These are phyloP conservation scores for Mortierella antarctica DNA, from an alignment of 192 early-diverging fungal genomes.

Conservation along the genomic window DNA sequence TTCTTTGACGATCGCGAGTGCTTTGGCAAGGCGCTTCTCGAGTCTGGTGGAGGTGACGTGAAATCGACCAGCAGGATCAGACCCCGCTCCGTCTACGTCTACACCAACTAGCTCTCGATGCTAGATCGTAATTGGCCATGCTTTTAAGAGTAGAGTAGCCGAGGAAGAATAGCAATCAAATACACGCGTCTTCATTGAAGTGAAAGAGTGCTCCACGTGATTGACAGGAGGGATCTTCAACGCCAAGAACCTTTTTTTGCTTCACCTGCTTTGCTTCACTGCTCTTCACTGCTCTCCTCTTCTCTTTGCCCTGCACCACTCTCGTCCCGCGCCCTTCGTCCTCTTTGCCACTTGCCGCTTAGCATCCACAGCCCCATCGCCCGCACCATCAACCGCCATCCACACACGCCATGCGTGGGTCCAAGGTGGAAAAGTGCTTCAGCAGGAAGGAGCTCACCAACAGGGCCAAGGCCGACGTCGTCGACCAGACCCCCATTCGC, in stretches of 20 bases:
- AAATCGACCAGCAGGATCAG: constrained; percentile 10
- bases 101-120: neutral
- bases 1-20: constrained; percentile 13
- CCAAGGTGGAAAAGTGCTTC: constrained; percentile 40
- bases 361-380: neutral
- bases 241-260: neutral
- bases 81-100: constrained; percentile 26
- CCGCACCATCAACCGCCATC: neutral
- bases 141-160: neutral
- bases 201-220: neutral
- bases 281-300: neutral
- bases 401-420: constrained; percentile 25
- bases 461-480: constrained; percentile 33
- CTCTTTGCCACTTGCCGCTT: neutral
- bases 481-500: constrained; percentile 53
- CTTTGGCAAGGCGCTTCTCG: constrained; percentile 5
- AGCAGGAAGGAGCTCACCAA: constrained; percentile 42
- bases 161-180: too few species aligned
- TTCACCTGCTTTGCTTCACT: neutral
- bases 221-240: neutral
- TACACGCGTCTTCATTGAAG: too few species aligned
- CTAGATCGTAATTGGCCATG: neutral
- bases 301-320: neutral
- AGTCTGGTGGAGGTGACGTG: constrained; percentile 1
- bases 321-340: neutral